Percentiles rank a stretch among this genome's conserved stretches.
Evolutionary conservation across 2,329 filamentous ascomycete genomes (phyloP).

Genomic region (Microsporum ferrugineum): DNA sequence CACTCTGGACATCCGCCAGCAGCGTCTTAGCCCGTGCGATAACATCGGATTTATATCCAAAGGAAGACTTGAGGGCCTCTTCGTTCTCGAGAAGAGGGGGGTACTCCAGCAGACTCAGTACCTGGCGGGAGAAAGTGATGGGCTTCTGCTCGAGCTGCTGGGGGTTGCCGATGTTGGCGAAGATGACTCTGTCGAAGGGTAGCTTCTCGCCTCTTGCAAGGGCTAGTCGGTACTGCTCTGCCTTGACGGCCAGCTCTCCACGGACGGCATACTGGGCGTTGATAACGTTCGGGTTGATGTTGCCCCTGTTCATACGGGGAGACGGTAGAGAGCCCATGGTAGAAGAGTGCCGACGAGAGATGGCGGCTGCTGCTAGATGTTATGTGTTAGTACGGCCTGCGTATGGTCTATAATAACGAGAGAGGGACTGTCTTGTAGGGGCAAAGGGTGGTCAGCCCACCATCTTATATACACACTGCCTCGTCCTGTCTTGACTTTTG

Average conservation of each 20-base stretch:
- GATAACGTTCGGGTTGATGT: conserved; percentile 84
- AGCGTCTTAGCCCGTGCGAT: conserved; percentile 71
- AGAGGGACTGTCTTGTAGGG: background rate
- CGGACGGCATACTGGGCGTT: conserved; percentile 92
- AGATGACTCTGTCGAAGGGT: conserved; percentile 84
- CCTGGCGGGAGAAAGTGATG: conserved; percentile 97
- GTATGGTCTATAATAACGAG: background rate
- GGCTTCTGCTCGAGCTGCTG: conserved; percentile 99
- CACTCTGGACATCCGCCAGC: conserved; percentile 72
- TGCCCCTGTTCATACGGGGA: conserved; percentile 57
- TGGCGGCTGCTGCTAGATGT: background rate
- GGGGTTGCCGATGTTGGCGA: conserved; percentile 97
- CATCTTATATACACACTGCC: background rate
- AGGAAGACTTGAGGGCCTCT: conserved; percentile 58
- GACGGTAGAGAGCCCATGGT: conserved; percentile 14
- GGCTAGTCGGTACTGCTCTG: conserved; percentile 74
- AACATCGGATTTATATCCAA: conserved; percentile 86
- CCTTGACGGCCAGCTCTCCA: conserved; percentile 86
- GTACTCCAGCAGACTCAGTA: conserved; percentile 85
- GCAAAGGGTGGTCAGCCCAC: background rate
- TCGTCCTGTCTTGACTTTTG: background rate
- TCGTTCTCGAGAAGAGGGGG: conserved; percentile 71
- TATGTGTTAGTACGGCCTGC: background rate
- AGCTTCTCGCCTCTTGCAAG: conserved; percentile 44
- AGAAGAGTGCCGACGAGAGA: background rate